Evolutionary conservation across 164 flowering plant species (phyloP), one percentile per base, ranked within the genome.

Genomic region (Euptelea pleiosperma): DNA sequence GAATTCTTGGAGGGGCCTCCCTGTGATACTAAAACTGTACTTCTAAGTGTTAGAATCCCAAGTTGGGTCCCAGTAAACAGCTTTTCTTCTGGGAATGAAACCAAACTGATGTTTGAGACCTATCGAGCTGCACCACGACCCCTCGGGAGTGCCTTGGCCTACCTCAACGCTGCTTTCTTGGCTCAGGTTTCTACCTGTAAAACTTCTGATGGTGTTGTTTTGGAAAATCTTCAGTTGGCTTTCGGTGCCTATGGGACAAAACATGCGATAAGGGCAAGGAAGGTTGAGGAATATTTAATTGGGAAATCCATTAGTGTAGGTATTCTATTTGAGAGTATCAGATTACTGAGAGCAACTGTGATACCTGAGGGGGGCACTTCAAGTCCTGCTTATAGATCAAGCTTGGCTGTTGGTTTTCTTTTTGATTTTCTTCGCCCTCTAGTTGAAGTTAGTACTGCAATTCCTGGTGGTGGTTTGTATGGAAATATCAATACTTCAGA

Each of bases 111-210:
- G 21, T 89, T 87, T 75, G 87, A 92, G 67, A 85, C 93, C 5
- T 92, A 80, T 65, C 74, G 98, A 65, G 88, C 96, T 56, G 76
- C 96, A 29, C 89, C 96, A 21, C 82, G 96, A 19, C 91, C 96
- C 15, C 83, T 84, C 25, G 96, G 96, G 58, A 87, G 77, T 77
- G 90, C 96, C 40, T 63, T 89, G 66, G 68, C 98, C 4, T 89
- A 89, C 72, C 50, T 89, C 49, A 82, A 87, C 76, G 91, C 96
- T 60, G 96, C 96, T 56, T 89, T 92, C 67, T 64, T 82, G 66
- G 87, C 83, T 58, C 74, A 79, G 64, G 65, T 80, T 55, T 77
- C 85, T 55, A 49, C 41, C 25, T 47, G 37, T 60, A 52, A 70
- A 40, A 36, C 40, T 22, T 61, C 67, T 40, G 65, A 61, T 37